A percentile compares a stretch with the other conserved stretches of the same genome.
phyloP scores from a whole-genome alignment of 306 rosid species.

The Amphicarpaea edgeworthii region DNA sequence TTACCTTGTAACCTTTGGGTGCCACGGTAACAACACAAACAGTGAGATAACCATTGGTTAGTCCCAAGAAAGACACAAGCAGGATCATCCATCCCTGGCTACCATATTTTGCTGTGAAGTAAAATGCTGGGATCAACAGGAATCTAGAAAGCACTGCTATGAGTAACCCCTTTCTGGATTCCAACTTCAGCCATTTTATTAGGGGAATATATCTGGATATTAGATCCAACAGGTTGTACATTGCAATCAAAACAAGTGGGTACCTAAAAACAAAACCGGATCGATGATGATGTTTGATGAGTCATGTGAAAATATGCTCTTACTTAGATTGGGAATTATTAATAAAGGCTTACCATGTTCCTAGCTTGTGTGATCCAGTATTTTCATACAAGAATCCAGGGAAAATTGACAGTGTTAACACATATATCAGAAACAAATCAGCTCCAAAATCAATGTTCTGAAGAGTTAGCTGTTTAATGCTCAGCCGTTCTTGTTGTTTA shows the following conservation, averaged over 20 bases:
- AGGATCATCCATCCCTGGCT: constrained; percentile 87
- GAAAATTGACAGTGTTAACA: constrained; percentile 71
- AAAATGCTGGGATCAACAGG: constrained; percentile 75
- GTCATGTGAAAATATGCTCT: neutral
- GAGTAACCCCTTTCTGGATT: constrained; percentile 70
- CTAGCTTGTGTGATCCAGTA: constrained; percentile 73
- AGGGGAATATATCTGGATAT: constrained; percentile 72
- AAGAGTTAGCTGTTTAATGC: constrained; percentile 57
- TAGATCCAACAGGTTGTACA: constrained; percentile 64
- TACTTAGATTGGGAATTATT: neutral
- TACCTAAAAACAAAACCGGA: constrained; percentile 59
- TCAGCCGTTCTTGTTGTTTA: constrained; percentile 48
- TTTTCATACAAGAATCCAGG: constrained; percentile 88
- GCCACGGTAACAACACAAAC: constrained; percentile 77
- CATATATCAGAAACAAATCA: constrained; percentile 65
- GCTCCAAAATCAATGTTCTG: constrained; percentile 63
- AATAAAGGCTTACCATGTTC: constrained; percentile 59
- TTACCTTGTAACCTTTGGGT: constrained; percentile 75
- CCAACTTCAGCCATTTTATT: constrained; percentile 56
- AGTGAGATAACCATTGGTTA: constrained; percentile 75
- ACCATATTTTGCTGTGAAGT: constrained; percentile 79
- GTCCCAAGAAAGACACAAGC: constrained; percentile 70
- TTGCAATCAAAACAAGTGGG: constrained; percentile 69
- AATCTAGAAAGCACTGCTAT: constrained; percentile 58
- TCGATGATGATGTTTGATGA: neutral